These are phyloP conservation scores for Kwoniella sp. DNA, from an alignment of 768 basidiomycete genomes.

Conservation along the genomic window DNA sequence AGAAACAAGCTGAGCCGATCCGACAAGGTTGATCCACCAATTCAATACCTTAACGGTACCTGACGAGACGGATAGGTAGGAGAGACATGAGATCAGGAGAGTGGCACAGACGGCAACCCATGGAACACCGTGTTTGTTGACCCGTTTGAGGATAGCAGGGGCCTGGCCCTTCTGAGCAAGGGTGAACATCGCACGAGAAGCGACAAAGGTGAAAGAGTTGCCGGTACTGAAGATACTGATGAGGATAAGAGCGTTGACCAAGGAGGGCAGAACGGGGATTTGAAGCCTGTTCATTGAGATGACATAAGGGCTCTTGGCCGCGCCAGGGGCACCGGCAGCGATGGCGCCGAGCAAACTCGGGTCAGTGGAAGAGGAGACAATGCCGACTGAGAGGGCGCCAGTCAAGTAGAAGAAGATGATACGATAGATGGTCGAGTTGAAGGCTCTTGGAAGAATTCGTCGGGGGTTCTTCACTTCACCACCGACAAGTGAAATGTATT, in stretches of 20 bases:
- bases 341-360: constrained; percentile 31
- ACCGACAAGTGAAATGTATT: constrained; percentile 31
- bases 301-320: constrained; percentile 30
- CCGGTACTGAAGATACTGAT: constrained; percentile 27
- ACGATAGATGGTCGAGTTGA: constrained; percentile 34
- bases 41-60: constrained; percentile 43
- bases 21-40: constrained; percentile 46
- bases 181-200: constrained; percentile 21
- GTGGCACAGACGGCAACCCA: constrained; percentile 30
- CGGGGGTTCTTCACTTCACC: constrained; percentile 37
- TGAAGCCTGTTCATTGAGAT: constrained; percentile 31
- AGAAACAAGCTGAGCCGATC: constrained; percentile 35
- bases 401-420: constrained; percentile 29
- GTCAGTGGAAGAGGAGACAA: constrained; percentile 21
- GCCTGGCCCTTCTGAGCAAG: constrained; percentile 30
- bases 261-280: constrained; percentile 21
- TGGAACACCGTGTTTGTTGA: constrained; percentile 35
- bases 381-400: constrained; percentile 23
- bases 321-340: constrained; percentile 32
- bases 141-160: constrained; percentile 20
- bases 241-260: constrained; percentile 31
- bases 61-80: constrained; percentile 40
- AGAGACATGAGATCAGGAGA: constrained; percentile 28
- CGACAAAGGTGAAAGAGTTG: constrained; percentile 31
- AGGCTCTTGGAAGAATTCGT: constrained; percentile 32